Evolutionary conservation across 345 rosid species (phyloP).

Genomic region (Isatis tinctoria): DNA sequence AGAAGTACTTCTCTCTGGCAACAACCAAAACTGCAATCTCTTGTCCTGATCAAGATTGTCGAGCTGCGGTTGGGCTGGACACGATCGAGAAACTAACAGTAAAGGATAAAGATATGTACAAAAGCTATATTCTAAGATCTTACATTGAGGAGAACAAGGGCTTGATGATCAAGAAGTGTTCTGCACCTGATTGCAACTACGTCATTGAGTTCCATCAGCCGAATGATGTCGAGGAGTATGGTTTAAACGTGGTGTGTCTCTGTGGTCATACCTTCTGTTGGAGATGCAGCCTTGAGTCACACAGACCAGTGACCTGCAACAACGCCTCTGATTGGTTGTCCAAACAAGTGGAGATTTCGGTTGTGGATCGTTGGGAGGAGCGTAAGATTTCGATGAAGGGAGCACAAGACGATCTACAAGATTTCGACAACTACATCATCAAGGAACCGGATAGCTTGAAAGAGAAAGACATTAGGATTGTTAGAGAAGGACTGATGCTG

Average conservation of each 20-base stretch:
- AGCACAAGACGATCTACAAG: not conserved
- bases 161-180: constrained; percentile 12
- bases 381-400: not conserved
- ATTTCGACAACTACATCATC: not conserved
- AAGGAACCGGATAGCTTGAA: not conserved
- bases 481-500: constrained; percentile 12
- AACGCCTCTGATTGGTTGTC: constrained; percentile 16
- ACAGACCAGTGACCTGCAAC: constrained; percentile 27
- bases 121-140: not conserved
- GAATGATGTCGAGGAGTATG: not conserved
- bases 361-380: not conserved
- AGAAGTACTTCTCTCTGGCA: not conserved
- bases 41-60: constrained; percentile 9
- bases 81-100: constrained; percentile 2
- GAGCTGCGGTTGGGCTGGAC: constrained; percentile 8
- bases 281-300: constrained; percentile 24
- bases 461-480: not conserved
- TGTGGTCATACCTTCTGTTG: too few relatives aligned
- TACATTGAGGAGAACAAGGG: not conserved
- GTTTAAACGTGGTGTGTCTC: constrained; percentile 10
- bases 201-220: not conserved
- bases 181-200: constrained; percentile 7
- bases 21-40: not conserved
- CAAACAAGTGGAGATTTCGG: not conserved
- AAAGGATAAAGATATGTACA: not conserved